phyloP scores from a whole-genome alignment of 2,329 filamentous ascomycete genomes.

The Coleophoma eucalyptorum region DNA sequence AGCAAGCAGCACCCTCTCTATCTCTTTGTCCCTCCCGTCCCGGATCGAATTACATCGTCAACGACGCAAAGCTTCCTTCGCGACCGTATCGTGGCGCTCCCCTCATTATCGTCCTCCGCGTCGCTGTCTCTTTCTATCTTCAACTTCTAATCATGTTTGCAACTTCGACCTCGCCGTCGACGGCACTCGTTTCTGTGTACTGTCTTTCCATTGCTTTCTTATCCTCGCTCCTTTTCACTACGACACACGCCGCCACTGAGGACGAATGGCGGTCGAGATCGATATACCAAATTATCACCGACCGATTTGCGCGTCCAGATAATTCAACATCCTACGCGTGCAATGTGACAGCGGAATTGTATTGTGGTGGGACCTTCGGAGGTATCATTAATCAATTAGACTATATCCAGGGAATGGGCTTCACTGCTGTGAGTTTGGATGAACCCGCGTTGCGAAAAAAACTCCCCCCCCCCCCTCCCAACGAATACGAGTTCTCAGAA shows the following conservation, averaged over 20 bases:
- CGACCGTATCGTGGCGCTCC: too few species aligned
- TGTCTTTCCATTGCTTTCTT: background rate
- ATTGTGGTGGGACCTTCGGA: constrained; percentile 42
- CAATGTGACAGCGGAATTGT: constrained; percentile 25
- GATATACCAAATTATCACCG: constrained; percentile 39
- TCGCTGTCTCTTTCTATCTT: background rate
- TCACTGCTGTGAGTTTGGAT: constrained; percentile 19
- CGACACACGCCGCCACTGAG: constrained; percentile 1
- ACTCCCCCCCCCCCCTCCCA: background rate
- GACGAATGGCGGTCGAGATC: constrained; percentile 31
- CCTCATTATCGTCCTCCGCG: too few species aligned
- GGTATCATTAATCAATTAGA: constrained; percentile 41
- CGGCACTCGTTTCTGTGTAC: background rate
- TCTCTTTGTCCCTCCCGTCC: too few species aligned
- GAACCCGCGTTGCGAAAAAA: background rate
- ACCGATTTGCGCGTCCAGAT: constrained; percentile 36
- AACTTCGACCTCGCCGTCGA: background rate
- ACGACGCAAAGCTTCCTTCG: too few species aligned
- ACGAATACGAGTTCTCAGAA: too few species aligned
- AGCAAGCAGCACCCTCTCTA: too few species aligned
- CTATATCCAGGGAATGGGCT: constrained; percentile 39
- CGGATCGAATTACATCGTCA: too few species aligned
- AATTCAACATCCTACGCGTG: constrained; percentile 10
- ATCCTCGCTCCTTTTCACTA: background rate
- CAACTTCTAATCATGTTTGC: background rate